Base-by-base conservation (phyloP, 2,329 filamentous ascomycete species). In the Furcasterigmium furcatum region DNA sequence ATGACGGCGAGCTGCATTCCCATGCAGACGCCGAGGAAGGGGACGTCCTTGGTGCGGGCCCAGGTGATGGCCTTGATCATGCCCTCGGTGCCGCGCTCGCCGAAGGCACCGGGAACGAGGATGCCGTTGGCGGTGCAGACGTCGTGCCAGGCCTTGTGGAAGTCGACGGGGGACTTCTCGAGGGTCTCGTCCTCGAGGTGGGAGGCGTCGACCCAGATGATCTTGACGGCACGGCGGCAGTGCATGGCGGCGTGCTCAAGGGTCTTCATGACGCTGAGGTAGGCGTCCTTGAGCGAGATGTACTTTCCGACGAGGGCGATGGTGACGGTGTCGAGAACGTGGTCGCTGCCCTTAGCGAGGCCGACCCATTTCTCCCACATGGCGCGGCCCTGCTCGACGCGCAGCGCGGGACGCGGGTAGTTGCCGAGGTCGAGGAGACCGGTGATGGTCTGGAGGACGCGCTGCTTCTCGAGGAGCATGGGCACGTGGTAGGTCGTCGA, bases 231-330 rank as follows among this genome's bases (percentile, higher is more conserved):
- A 55, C 84, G 80, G 43, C 78, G 75, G 66, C 91, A 94, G 49
- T 81, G 82, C 91, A 97, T 96, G 5, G 91, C 85, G 2, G 88
- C 82, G 67, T 97, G 92, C 68, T 97, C 92, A 4, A 97, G 77
- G 0, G 91, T 83, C 70, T 96, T 96, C 63, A 82, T 77, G 36
- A 95, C 85, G 38, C 82, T 87, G 40, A 95, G 77, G 60, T 96
- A 97, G 5, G 88, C 86, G 64, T 97, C 92, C 45, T 91, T 84
- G 4, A 92, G 80, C 44, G 82, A 81, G 19, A 84, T 85, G 65
- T 99, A 99, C 69, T 97, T 97, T 55, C 94, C 94, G 10, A 97
- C 91, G 12, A 99, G 74, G 9, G 83, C 90, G 62, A 99, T 95
- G 34, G 79, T 78, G 47, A 97, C 85, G 1, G 79, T 75, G 36